Base-by-base conservation (phyloP, 139 green algal genomes). In the Ettlia oleoabundans region DNA sequence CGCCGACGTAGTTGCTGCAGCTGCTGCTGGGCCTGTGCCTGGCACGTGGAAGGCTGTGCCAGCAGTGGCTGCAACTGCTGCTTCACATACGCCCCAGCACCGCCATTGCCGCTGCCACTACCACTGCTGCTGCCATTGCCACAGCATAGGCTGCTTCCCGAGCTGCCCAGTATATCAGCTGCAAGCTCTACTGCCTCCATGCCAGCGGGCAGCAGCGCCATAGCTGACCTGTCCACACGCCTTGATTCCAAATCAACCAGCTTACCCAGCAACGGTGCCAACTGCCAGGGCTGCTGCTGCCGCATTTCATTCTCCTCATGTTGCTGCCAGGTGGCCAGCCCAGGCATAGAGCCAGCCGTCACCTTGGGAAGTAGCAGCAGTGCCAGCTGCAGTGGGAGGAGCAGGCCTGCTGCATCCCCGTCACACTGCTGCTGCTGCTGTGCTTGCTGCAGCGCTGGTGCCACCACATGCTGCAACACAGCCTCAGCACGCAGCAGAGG, bases 301-400 rank as follows among this genome's bases (percentile, higher is more conserved):
- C 62, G 6, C 28, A 8, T 24, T 22, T 4, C n/a, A 35, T 37
- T 73, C 28, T n/a, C n/a, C n/a, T n/a, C n/a, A n/a, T n/a, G n/a
- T n/a, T n/a, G n/a, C n/a, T n/a, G n/a, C n/a, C n/a, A n/a, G n/a
- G n/a, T n/a, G n/a, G n/a, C n/a, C n/a, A n/a, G n/a, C n/a, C n/a
- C n/a, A n/a, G n/a, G n/a, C n/a, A n/a, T n/a, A n/a, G n/a, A n/a
- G n/a, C 65, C 63, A 53, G 67, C 33, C 13, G 40, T 40, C 5
- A 28, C 40, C 40, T 21, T 6, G 4, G 21, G n/a, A 33, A 7
- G n/a, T n/a, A 53, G 22, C 52, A 80, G 73, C 35, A 80, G 35
- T 32, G 73, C 53, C 33, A 80, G 73, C 53, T 68, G 52, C 35
- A 80, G 73, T 3, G 53, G 73, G 5, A 80, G 73, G 32, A 68